These are phyloP conservation scores for Chrysoporthe puriensis DNA, from an alignment of 2,329 filamentous ascomycete species.

Conservation along the genomic window DNA sequence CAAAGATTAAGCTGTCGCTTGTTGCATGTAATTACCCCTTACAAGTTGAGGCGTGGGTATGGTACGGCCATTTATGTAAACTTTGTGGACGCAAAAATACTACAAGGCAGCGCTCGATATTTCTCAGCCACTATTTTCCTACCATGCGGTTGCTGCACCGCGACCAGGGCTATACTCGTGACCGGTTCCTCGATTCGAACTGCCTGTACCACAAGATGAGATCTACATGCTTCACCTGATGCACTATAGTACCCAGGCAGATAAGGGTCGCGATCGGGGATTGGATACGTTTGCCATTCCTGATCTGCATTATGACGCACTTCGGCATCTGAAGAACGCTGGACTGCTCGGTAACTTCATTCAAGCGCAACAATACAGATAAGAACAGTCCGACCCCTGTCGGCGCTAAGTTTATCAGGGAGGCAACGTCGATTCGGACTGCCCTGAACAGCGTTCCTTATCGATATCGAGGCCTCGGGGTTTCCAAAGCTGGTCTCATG, in stretches of 20 bases:
- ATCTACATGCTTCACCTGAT: neutral
- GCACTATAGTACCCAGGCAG: neutral
- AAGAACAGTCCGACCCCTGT: neutral
- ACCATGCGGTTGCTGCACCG: neutral
- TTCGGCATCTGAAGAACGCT: neutral
- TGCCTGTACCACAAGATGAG: conserved; percentile 2
- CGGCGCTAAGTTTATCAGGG: neutral
- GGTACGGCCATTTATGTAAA: neutral
- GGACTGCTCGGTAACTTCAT: neutral
- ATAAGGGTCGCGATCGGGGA: neutral
- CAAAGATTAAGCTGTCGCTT: neutral
- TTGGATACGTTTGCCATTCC: neutral
- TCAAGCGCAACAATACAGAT: neutral
- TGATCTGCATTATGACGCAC: neutral
- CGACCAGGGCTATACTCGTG: neutral
- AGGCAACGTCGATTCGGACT: conserved; percentile 8
- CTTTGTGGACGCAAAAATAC: neutral
- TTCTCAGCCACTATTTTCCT: neutral
- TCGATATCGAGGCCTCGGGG: neutral
- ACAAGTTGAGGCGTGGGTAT: neutral
- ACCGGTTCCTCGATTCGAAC: conserved; percentile 12
- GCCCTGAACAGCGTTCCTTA: neutral
- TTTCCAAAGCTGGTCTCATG: neutral
- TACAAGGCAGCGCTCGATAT: neutral
- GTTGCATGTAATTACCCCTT: neutral